Evolutionary conservation across 306 rosid genomes (phyloP), one percentile per base, ranked within the genome.

Genomic region (Oemleria cerasiformis): DNA sequence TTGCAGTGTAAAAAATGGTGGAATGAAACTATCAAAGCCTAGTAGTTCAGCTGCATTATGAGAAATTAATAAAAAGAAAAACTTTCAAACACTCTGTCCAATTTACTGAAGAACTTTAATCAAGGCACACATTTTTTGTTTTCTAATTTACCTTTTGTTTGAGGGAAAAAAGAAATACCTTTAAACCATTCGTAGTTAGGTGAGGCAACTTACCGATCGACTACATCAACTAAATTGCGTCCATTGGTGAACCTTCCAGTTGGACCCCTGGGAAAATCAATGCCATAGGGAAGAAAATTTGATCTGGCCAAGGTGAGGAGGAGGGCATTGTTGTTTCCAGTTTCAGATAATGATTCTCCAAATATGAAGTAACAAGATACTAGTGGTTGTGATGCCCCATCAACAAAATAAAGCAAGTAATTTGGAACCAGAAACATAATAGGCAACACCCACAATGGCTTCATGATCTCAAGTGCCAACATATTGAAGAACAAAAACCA

Each of bases 161-260:
- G n/a, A n/a, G n/a, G n/a, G n/a, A n/a, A n/a, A n/a, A n/a, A n/a
- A n/a, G n/a, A n/a, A n/a, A n/a, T n/a, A n/a, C n/a, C n/a, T n/a
- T n/a, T n/a, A n/a, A n/a, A n/a, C n/a, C n/a, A n/a, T n/a, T n/a
- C n/a, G n/a, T n/a, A n/a, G n/a, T n/a, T n/a, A n/a, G n/a, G n/a
- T n/a, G n/a, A n/a, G n/a, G n/a, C n/a, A n/a, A n/a, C n/a, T n/a
- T n/a, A n/a, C n/a, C n/a, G 25, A 90, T 96, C 96, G 71, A 90
- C 48, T 3, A 70, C 54, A 84, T 92, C 95, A 13, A 54, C 44
- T 0, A 56, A 0, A 11, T 75, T 91, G 40, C 11, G 40, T 19
- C 86, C 89, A 8, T 85, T 92, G 70, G 78, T 45, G 15, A 79
- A 88, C 70, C 96, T 86, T 76, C 97, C 88, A 0, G 87, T 82